Evolutionary conservation across 306 rosid species (phyloP).

Genomic region (Dalbergia oliveri): DNA sequence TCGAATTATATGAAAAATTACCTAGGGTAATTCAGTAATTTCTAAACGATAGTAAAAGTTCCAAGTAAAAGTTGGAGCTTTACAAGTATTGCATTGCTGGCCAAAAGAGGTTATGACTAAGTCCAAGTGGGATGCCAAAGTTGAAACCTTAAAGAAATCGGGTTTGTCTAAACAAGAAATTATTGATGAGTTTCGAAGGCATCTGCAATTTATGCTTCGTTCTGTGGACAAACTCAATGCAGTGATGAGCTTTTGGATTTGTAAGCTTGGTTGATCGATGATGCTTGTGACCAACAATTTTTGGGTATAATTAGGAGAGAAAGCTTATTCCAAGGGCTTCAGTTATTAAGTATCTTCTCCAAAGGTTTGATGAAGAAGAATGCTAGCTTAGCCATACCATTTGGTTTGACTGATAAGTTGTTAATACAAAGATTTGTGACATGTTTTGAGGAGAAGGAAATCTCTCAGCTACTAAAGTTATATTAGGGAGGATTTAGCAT

Average conservation of each 20-base stretch:
- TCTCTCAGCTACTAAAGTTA: conserved; percentile 24
- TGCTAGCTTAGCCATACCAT: conserved; percentile 26
- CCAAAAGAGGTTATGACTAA: conserved; percentile 28
- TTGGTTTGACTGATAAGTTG: not conserved
- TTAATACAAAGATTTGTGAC: conserved; percentile 49
- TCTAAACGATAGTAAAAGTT: no score
- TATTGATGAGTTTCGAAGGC: conserved; percentile 44
- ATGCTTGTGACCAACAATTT: not conserved
- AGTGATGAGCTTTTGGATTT: conserved; percentile 52
- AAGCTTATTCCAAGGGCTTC: conserved; percentile 56
- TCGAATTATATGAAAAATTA: no score
- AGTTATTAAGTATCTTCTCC: conserved; percentile 40
- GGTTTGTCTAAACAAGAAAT: conserved; percentile 62
- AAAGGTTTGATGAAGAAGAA: conserved; percentile 51
- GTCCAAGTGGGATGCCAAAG: conserved; percentile 55
- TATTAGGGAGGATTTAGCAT: conserved; percentile 18
- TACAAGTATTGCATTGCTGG: no score
- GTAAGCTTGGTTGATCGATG: conserved; percentile 45
- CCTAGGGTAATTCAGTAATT: no score
- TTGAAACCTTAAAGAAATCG: conserved; percentile 54
- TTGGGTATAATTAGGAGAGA: conserved; percentile 51
- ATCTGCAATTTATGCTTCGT: conserved; percentile 43
- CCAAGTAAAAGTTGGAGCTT: no score
- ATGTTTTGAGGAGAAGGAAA: conserved; percentile 11
- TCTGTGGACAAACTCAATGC: conserved; percentile 55